Conservation (phyloP, 2,329 filamentous ascomycete genomes). For the Pyrenophora graminea region DNA sequence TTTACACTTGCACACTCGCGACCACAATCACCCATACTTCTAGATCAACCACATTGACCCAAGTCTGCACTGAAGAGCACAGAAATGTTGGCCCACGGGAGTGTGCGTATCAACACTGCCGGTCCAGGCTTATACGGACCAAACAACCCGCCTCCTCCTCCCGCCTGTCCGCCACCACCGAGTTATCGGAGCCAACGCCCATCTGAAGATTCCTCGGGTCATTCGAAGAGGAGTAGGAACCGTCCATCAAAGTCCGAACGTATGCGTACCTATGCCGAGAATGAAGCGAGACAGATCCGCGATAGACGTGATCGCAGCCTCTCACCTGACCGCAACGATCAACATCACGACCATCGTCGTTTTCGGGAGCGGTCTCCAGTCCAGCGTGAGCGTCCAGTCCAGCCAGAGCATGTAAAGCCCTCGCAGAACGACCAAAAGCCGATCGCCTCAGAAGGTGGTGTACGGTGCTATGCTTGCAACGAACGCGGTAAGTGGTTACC, state of each 20-base stretch:
- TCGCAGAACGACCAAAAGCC: not conserved
- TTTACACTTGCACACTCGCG: not conserved
- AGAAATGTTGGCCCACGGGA: not conserved
- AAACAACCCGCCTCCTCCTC: constrained; percentile 11
- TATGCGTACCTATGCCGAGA: not conserved
- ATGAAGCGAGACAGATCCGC: not conserved
- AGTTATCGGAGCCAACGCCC: too few relatives aligned
- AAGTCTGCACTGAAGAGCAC: not conserved
- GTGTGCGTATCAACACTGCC: not conserved
- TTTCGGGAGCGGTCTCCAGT: not conserved
- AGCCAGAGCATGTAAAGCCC: not conserved
- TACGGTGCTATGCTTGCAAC: not conserved
- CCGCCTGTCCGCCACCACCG: not conserved
- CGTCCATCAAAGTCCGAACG: not conserved
- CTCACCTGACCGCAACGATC: constrained; percentile 5
- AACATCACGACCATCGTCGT: not conserved
- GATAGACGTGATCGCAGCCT: not conserved
- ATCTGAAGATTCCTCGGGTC: not conserved
- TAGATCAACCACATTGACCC: not conserved
- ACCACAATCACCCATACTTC: not conserved
- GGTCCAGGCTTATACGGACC: constrained; percentile 6
- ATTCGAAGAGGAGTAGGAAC: not conserved
- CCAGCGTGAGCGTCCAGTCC: not conserved
- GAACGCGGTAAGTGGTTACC: not conserved
- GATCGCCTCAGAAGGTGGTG: not conserved